These are phyloP conservation scores for Uncinocarpus reesii DNA, from an alignment of 2,329 filamentous ascomycete genomes.

Conservation along the genomic window DNA sequence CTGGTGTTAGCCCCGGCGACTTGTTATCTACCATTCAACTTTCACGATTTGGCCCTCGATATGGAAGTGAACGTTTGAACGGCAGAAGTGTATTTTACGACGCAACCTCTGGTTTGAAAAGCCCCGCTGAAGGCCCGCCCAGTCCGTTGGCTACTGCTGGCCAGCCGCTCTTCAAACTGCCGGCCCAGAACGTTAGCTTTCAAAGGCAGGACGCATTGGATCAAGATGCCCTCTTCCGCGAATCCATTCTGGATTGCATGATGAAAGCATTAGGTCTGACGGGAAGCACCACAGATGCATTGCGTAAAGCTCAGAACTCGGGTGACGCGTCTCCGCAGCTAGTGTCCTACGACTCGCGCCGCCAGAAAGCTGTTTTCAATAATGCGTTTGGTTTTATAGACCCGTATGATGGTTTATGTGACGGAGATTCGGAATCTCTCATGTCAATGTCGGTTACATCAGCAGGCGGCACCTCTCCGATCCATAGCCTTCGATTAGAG, in stretches of 20 bases:
- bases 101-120: slow-evolving; percentile 11
- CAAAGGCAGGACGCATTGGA: slow-evolving; percentile 73
- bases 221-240: slow-evolving; percentile 78
- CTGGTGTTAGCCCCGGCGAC: slow-evolving; percentile 61
- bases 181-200: slow-evolving; percentile 33
- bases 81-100: slow-evolving; percentile 13
- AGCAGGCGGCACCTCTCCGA: slow-evolving; percentile 52
- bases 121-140: slow-evolving; percentile 4
- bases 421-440: slow-evolving; percentile 80
- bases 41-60: slow-evolving; percentile 49
- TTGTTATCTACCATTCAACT: slow-evolving; percentile 67
- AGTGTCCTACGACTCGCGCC: slow-evolving; percentile 69
- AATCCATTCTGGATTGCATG: slow-evolving; percentile 88
- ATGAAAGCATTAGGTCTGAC: slow-evolving; percentile 85
- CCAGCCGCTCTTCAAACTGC: slow-evolving; percentile 7
- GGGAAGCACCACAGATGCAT: slow-evolving; percentile 50
- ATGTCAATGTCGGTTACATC: slow-evolving; percentile 57
- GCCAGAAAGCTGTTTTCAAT: slow-evolving; percentile 67
- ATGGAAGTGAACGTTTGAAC: slow-evolving; percentile 22
- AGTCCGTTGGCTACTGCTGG: not conserved
- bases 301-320: slow-evolving; percentile 57
- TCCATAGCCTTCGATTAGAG: slow-evolving; percentile 60
- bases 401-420: slow-evolving; percentile 59
- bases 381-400: slow-evolving; percentile 92
- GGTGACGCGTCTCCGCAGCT: slow-evolving; percentile 76